These are phyloP conservation scores for Blastocystis sp. DNA, from an alignment of 352 stramenopile genomes.

Conservation along the genomic window DNA sequence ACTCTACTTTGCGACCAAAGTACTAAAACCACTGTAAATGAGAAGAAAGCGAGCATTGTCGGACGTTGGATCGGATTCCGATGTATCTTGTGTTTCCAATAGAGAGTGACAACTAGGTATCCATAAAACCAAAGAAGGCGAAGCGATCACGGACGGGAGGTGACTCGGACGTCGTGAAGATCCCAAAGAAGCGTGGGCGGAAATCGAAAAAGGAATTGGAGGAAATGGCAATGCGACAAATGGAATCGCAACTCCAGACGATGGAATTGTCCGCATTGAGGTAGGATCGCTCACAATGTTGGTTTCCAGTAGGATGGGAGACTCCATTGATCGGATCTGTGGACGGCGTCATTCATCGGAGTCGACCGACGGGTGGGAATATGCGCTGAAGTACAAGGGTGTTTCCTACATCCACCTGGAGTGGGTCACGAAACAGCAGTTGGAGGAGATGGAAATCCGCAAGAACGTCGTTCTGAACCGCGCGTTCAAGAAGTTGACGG, in stretches of 20 bases:
- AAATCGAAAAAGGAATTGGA: background rate
- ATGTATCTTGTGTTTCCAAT: background rate
- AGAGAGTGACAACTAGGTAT: background rate
- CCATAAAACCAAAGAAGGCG: background rate
- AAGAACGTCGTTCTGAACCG: conserved; percentile 31
- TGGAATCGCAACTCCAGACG: background rate
- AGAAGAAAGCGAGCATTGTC: background rate
- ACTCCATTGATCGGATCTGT: conserved; percentile 49
- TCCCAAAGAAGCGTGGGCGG: background rate
- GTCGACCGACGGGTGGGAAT: conserved; percentile 42
- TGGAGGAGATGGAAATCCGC: conserved; percentile 18
- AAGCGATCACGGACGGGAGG: background rate
- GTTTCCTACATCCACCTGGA: conserved; percentile 52
- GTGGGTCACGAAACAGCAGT: conserved; percentile 39
- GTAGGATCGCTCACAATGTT: background rate
- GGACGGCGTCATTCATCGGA: background rate
- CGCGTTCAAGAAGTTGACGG: conserved; percentile 23
- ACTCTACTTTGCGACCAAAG: too few species aligned
- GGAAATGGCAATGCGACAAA: background rate
- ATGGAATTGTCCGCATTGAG: background rate
- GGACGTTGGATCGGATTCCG: background rate
- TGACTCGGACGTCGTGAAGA: background rate
- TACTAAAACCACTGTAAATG: too few species aligned
- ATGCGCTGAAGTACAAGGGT: conserved; percentile 27
- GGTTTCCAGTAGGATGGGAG: background rate